Percentiles rank a stretch among this genome's conserved stretches.
These are phyloP conservation scores for Gautieria morchelliformis DNA, from an alignment of 768 basidiomycete genomes.

Conservation along the genomic window DNA sequence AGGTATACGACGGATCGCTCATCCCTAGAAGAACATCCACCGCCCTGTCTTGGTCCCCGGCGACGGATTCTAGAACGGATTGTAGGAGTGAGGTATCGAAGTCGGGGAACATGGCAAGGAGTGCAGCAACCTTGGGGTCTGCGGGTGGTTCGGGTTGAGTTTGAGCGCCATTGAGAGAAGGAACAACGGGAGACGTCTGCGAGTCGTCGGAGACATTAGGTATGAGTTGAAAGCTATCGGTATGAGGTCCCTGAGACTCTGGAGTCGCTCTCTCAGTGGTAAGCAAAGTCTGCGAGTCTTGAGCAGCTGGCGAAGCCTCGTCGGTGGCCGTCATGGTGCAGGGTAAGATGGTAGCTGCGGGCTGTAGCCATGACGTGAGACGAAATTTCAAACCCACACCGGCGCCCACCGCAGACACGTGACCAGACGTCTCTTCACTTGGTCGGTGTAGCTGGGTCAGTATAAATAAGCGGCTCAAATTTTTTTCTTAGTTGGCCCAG, in stretches of 20 bases:
- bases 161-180: background rate
- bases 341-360: background rate
- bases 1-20: constrained; percentile 69
- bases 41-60: constrained; percentile 64
- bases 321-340: background rate
- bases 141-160: constrained; percentile 5
- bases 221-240: background rate
- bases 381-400: background rate
- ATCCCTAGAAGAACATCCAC: constrained; percentile 73
- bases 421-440: background rate
- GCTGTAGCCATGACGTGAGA: background rate
- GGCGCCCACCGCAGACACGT: background rate
- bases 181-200: background rate
- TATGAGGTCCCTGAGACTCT: background rate
- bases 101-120: constrained; percentile 70
- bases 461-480: too few species aligned
- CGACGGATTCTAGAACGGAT: constrained; percentile 64
- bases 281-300: background rate
- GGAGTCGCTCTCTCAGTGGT: background rate
- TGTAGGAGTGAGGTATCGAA: constrained; percentile 68
- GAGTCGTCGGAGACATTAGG: background rate
- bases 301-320: background rate
- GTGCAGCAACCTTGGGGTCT: constrained; percentile 43
- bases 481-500: too few species aligned
- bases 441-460: too few species aligned